Evolutionary conservation across 495 filamentous ascomycete genomes (phyloP).

Genomic region (Aspergillus hancockii): DNA sequence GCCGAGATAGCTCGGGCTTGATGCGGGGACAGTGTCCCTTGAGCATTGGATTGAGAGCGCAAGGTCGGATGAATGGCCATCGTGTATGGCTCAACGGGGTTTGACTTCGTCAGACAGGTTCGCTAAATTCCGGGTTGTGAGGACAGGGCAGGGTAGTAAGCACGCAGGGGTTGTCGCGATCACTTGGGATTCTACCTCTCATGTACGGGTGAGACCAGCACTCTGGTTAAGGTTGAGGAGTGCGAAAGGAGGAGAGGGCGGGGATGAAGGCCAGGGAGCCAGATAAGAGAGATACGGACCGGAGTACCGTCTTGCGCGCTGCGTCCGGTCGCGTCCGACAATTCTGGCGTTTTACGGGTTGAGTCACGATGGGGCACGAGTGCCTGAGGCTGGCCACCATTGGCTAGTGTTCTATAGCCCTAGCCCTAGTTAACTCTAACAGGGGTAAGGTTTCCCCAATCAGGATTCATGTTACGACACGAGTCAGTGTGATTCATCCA

Average conservation of each 20-base stretch:
- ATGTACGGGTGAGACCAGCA: background rate
- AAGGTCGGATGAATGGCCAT: slow-evolving; percentile 49
- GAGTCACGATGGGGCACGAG: slow-evolving; percentile 6
- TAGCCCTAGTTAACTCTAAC: slow-evolving; percentile 1
- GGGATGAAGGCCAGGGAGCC: slow-evolving; percentile 2
- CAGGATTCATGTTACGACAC: background rate
- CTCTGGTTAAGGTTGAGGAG: background rate
- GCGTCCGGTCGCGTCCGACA: slow-evolving; percentile 20
- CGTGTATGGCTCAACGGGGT: slow-evolving; percentile 8
- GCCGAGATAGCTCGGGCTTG: slow-evolving; percentile 50
- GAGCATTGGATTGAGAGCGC: slow-evolving; percentile 24
- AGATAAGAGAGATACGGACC: slow-evolving; percentile 18
- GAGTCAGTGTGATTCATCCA: background rate
- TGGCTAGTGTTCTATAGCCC: background rate
- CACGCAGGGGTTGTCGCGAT: background rate
- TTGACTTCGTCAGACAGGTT: background rate
- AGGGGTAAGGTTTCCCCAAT: background rate
- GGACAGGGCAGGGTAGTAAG: background rate
- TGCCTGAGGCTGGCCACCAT: background rate
- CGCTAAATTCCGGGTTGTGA: background rate
- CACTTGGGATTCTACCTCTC: background rate
- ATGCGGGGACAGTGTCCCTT: slow-evolving; percentile 40
- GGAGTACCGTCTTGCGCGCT: background rate
- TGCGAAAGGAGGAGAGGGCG: background rate
- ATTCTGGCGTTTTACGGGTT: background rate